Evolutionary conservation across 257 asterid species (phyloP).

Genomic region (Lycium barbarum): DNA sequence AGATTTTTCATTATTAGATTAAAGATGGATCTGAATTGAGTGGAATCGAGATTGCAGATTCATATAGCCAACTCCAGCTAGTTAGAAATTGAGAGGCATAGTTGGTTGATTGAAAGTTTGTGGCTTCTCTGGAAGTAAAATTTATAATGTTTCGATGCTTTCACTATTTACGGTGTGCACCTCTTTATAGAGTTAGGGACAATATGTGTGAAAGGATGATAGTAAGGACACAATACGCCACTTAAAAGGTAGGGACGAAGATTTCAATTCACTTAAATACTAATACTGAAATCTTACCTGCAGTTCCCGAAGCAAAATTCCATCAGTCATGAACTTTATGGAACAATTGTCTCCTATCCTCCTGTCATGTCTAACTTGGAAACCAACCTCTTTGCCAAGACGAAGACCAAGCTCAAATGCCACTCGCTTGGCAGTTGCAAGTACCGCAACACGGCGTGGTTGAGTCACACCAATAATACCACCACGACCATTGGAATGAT

Average conservation of each 20-base stretch:
- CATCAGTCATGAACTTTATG: constrained; percentile 98
- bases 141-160: neutral
- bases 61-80: constrained; percentile 12
- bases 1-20: constrained; percentile 2
- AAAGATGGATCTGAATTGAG: neutral
- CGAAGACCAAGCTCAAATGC: constrained; percentile 88
- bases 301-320: constrained; percentile 95
- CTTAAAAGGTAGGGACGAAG: constrained; percentile 2
- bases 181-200: neutral
- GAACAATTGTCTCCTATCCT: constrained; percentile 80
- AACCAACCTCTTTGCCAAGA: constrained; percentile 92
- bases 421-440: constrained; percentile 96
- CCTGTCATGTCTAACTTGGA: constrained; percentile 96
- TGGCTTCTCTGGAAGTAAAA: neutral
- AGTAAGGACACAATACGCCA: neutral
- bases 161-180: neutral
- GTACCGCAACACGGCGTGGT: constrained; percentile 98
- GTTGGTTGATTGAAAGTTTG: neutral
- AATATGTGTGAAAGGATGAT: neutral
- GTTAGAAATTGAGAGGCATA: neutral
- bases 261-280: neutral
- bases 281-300: constrained; percentile 60
- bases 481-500: constrained; percentile 45
- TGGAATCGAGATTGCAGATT: constrained; percentile 3
- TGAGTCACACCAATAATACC: constrained; percentile 97